Conservation (phyloP, 73 alveolate genomes). For the Vitrella brassicaformis region DNA sequence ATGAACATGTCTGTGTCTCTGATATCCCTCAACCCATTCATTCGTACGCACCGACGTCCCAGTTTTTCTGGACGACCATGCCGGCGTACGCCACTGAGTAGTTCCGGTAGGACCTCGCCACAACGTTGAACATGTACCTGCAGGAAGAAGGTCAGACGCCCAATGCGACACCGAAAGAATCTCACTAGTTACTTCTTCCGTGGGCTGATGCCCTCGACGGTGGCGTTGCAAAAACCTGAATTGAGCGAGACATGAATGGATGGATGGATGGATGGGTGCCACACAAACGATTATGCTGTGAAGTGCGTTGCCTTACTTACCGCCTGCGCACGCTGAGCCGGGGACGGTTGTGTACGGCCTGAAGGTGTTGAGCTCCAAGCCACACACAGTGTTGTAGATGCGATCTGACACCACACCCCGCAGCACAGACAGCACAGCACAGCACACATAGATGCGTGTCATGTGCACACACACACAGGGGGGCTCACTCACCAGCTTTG, state of each 20-base stretch:
- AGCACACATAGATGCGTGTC: background rate
- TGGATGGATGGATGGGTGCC: too few relatives aligned
- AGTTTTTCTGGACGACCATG: too few relatives aligned
- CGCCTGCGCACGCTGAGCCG: too few relatives aligned
- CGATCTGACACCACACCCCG: constrained; percentile 10
- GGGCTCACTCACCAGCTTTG: background rate
- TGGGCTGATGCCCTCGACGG: constrained; percentile 16
- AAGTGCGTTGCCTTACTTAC: too few relatives aligned
- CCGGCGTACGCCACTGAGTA: too few relatives aligned
- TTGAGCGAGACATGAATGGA: too few relatives aligned
- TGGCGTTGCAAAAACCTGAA: constrained; percentile 29
- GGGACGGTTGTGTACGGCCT: constrained; percentile 13
- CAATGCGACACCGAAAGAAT: background rate
- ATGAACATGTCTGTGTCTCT: too few relatives aligned
- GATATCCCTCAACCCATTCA: too few relatives aligned
- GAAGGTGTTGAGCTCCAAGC: constrained; percentile 17
- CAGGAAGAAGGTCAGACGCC: too few relatives aligned
- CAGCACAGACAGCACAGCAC: too few relatives aligned
- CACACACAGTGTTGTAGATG: constrained; percentile 28
- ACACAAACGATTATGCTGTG: too few relatives aligned
- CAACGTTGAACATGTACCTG: constrained; percentile 24
- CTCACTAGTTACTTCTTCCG: constrained; percentile 5
- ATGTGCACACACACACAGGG: background rate
- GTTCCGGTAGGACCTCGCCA: constrained; percentile 14
- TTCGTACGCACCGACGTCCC: too few relatives aligned